A percentile compares a stretch with the other conserved stretches of the same genome.
Evolutionary conservation across 2,329 filamentous ascomycete species (phyloP).

Genomic region (Elsinoe ampelina): DNA sequence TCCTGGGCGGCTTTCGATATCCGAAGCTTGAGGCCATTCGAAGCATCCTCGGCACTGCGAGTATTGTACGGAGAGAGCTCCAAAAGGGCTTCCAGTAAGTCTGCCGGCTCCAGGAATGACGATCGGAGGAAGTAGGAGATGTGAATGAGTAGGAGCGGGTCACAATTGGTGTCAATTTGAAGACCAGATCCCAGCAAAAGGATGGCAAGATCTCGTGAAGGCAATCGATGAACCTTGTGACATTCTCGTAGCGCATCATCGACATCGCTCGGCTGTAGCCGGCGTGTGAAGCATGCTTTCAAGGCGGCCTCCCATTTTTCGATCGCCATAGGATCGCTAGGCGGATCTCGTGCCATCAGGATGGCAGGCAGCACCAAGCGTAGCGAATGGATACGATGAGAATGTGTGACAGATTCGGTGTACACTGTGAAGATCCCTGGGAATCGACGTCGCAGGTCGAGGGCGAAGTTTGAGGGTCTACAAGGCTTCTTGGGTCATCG

Average conservation of each 20-base stretch:
- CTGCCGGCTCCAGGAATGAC: conserved; percentile 20
- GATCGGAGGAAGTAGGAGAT: conserved; percentile 21
- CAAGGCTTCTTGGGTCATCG: no score
- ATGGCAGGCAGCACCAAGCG: not conserved
- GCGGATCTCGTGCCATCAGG: not conserved
- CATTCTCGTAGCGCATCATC: conserved; percentile 13
- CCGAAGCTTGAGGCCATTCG: not conserved
- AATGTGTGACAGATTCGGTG: no score
- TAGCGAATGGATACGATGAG: no score
- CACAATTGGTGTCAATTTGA: conserved; percentile 9
- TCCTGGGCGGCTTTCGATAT: conserved; percentile 26
- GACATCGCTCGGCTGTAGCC: conserved; percentile 14
- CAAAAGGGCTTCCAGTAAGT: conserved; percentile 24
- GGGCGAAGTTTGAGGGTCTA: no score
- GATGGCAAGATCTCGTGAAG: conserved; percentile 7
- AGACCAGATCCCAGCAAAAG: conserved; percentile 13
- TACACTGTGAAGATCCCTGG: no score
- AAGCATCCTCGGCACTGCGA: not conserved
- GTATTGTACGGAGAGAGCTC: conserved; percentile 19
- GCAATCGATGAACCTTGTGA: conserved; percentile 1
- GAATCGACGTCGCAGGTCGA: no score
- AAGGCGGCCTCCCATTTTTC: conserved; percentile 16
- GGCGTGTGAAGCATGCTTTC: conserved; percentile 13
- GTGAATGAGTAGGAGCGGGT: conserved; percentile 24
- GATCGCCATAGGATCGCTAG: not conserved